Base-by-base conservation (phyloP, 192 early-diverging fungal species). In the Backusella tarrabulga region DNA sequence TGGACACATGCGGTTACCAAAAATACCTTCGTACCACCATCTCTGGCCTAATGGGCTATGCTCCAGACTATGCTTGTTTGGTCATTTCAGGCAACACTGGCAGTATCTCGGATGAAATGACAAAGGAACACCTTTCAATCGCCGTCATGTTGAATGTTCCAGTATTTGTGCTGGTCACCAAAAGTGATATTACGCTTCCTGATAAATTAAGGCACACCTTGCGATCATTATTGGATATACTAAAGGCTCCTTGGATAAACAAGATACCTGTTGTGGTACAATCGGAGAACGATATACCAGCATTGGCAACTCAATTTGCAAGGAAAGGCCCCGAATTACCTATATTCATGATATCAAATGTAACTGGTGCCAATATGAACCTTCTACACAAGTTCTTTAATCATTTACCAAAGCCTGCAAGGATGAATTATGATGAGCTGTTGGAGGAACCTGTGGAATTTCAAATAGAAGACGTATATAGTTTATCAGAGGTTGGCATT, bases 11-110 rank as follows among this genome's bases (percentile, higher is more conserved):
- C 74, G 97, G 97, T 5, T 92, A 96, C 71, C 90, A 92, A 17
- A 95, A 94, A 76, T 97, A 96, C 74, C 83, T 96, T 23, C 93
- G 94, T 63, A 98, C 97, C 2, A 98, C 97, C 17, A 93, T 95
- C 3, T 90, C 94, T 60, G 97, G 93, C n/a, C 87, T 98, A 42
- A 93, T 93, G n/a, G 95, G 95, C 7, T 89, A 92, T 78, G 88
- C 92, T 26, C 95, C 97, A 0, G 94, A 97, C 67, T 94, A 92
- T 83, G 94, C 93, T n/a, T 96, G 95, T 78, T 79, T 98, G 11
- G 91, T 93, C 26, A 80, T 98, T 8, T 85, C 93, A 52, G 93
- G 94, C 6, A 91, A 91, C 36, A 80, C 90, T 9, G 90, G 86
- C 3, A 81, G 84, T 2, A 74, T 96, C 4, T 83, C 89, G 2